Percentiles rank a stretch among this genome's conserved stretches.
Evolutionary conservation across 2,329 filamentous ascomycete species (phyloP).

Genomic region (Colletotrichum musae): DNA sequence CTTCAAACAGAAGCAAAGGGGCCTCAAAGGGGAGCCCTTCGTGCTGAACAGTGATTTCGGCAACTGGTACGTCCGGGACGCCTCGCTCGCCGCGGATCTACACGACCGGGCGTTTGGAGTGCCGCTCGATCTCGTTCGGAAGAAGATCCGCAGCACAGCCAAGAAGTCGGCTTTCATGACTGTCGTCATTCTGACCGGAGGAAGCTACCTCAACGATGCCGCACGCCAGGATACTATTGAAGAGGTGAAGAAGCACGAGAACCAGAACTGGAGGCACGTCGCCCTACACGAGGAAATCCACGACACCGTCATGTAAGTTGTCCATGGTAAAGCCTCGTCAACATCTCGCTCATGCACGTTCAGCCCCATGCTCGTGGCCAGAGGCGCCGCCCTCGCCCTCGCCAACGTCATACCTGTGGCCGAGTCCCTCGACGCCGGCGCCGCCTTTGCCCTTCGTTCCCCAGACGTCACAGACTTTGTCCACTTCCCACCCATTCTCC

Average conservation of each 20-base stretch:
- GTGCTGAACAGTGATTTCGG: background rate
- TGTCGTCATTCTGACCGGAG: background rate
- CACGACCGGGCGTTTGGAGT: background rate
- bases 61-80: background rate
- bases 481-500: background rate
- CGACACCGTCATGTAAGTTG: background rate
- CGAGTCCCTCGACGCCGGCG: background rate
- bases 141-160: background rate
- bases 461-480: background rate
- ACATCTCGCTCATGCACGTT: background rate
- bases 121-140: background rate
- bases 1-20: background rate
- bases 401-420: background rate
- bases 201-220: constrained; percentile 3
- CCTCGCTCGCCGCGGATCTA: background rate
- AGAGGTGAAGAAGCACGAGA: background rate
- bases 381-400: background rate
- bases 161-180: background rate
- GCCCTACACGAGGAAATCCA: background rate
- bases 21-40: background rate
- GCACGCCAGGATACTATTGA: background rate
- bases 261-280: background rate
- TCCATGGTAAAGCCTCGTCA: too few species aligned
- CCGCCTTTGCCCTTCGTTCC: background rate
- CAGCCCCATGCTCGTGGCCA: background rate